A percentile compares a stretch with the other conserved stretches of the same genome.
Evolutionary conservation across 2,329 filamentous ascomycete species (phyloP).

Genomic region (Talaromyces sp.): DNA sequence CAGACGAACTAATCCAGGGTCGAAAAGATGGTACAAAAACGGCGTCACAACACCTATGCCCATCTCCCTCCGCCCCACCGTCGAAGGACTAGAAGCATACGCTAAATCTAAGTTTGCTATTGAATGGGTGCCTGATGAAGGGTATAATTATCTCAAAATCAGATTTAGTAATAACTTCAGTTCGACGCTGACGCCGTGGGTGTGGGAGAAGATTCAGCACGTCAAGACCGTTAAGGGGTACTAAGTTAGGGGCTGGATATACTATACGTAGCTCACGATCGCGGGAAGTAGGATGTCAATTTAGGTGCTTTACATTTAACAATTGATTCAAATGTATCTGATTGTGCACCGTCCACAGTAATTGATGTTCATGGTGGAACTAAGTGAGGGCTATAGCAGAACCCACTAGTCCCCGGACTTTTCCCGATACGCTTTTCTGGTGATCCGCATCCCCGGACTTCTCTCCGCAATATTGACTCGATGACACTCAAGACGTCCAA

Average conservation of each 20-base stretch:
- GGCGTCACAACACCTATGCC: neutral
- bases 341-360: neutral
- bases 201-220: conserved; percentile 9
- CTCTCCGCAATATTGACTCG: neutral
- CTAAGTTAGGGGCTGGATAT: neutral
- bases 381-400: neutral
- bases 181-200: conserved; percentile 11
- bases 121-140: neutral
- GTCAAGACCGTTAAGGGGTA: conserved; percentile 7
- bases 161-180: conserved; percentile 14
- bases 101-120: neutral
- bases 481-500: neutral
- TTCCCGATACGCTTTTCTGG: neutral
- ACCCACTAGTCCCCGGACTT: neutral
- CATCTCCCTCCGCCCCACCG: neutral
- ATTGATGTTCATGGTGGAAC: neutral
- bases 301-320: neutral
- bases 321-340: neutral
- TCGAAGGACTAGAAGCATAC: neutral
- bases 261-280: neutral
- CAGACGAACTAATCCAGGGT: too few relatives aligned
- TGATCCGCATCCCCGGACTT: neutral
- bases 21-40: neutral
- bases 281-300: neutral
- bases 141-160: neutral